These are phyloP conservation scores for Crithidia expoeki DNA, from an alignment of 208 protist species.

Conservation along the genomic window DNA sequence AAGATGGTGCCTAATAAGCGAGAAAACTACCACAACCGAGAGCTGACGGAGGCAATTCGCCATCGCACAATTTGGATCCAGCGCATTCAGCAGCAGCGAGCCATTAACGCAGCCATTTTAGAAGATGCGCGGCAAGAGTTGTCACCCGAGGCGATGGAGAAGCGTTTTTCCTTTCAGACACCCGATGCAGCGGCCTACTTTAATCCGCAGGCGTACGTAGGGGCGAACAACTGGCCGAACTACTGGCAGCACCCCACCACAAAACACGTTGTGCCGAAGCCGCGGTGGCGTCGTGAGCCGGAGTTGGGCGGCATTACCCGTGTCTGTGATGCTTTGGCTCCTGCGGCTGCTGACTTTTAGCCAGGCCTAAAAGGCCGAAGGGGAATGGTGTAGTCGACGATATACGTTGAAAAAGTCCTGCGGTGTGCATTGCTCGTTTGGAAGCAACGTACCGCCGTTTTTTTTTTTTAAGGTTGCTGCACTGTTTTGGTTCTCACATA, in stretches of 20 bases:
- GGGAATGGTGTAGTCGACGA: not conserved
- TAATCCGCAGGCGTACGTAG: slow-evolving; percentile 53
- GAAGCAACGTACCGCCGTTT: not conserved
- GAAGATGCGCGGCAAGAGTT: slow-evolving; percentile 35
- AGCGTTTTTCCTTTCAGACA: slow-evolving; percentile 65
- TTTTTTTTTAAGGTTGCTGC: not conserved
- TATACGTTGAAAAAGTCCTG: too few species aligned
- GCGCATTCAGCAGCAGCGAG: slow-evolving; percentile 80
- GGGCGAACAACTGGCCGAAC: slow-evolving; percentile 84
- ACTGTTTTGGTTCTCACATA: too few species aligned
- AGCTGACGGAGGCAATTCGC: slow-evolving; percentile 82
- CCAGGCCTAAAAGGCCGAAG: not conserved
- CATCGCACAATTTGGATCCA: slow-evolving; percentile 82
- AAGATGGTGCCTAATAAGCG: slow-evolving; percentile 85
- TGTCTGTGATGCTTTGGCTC: slow-evolving; percentile 58
- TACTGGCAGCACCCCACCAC: slow-evolving; percentile 89
- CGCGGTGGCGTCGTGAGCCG: slow-evolving; percentile 71
- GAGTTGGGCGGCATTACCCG: slow-evolving; percentile 90
- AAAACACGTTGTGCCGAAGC: slow-evolving; percentile 79
- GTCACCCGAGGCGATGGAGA: slow-evolving; percentile 39
- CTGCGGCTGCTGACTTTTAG: slow-evolving; percentile 73
- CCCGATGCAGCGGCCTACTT: slow-evolving; percentile 87
- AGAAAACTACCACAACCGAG: slow-evolving; percentile 72
- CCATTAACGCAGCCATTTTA: slow-evolving; percentile 73
- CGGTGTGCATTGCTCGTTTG: not conserved